phyloP scores from a whole-genome alignment of 805 yeast species.

The Kodamaea kakaduensis region DNA sequence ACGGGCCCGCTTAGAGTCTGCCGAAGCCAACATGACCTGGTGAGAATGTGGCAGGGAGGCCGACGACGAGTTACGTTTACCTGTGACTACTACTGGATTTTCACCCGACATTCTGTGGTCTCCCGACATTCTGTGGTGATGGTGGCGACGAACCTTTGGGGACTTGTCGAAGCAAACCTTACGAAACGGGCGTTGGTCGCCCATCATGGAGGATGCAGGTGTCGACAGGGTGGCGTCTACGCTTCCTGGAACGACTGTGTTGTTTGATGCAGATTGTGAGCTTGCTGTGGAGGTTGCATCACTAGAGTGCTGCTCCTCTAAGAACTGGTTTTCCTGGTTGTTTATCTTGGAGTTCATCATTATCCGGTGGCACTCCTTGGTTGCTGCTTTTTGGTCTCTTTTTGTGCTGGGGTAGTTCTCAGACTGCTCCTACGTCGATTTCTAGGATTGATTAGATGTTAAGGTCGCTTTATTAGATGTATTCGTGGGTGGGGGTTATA shows the following conservation, averaged over 20 bases:
- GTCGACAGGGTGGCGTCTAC: constrained; percentile 1
- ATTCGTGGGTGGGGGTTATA: background rate
- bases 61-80: constrained; percentile 15
- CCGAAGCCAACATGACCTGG: constrained; percentile 5
- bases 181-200: constrained; percentile 20
- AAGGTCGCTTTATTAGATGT: constrained; percentile 1
- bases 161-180: constrained; percentile 30
- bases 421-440: too few relatives aligned
- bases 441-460: too few relatives aligned
- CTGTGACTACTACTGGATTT: constrained; percentile 1
- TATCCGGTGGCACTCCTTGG: background rate
- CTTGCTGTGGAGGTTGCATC: constrained; percentile 10
- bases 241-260: constrained; percentile 1
- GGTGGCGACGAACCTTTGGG: constrained; percentile 10
- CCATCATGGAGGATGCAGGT: constrained; percentile 1
- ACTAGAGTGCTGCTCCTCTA: constrained; percentile 3
- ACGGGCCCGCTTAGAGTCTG: constrained; percentile 20
- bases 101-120: too few relatives aligned
- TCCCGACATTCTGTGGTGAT: constrained; percentile 1
- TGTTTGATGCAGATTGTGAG: constrained; percentile 13
- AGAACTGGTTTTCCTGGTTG: constrained; percentile 8
- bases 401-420: background rate
- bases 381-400: too few relatives aligned
- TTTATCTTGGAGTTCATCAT: constrained; percentile 10
- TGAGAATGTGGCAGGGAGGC: constrained; percentile 11